These are phyloP conservation scores for Boletus hoseneyae DNA, from an alignment of 1,284 basidiomycete species.

Conservation along the genomic window DNA sequence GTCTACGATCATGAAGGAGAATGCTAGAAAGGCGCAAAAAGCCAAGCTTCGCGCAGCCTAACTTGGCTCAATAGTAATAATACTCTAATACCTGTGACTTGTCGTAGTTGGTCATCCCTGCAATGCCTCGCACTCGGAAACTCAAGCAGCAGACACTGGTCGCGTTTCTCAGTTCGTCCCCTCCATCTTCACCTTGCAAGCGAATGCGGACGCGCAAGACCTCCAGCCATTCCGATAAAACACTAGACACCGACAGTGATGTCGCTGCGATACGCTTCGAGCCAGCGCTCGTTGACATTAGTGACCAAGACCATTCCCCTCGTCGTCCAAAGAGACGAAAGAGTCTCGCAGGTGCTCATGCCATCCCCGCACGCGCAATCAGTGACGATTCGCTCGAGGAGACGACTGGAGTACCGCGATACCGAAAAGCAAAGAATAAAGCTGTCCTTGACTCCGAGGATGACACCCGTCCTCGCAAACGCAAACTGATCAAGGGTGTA, in stretches of 20 bases:
- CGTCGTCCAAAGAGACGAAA: slow-evolving; percentile 34
- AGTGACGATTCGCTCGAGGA: slow-evolving; percentile 31
- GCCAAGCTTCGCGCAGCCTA: slow-evolving; percentile 54
- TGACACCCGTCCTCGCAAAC: slow-evolving; percentile 34
- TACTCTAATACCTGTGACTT: neutral
- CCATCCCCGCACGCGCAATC: slow-evolving; percentile 8
- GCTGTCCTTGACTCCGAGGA: slow-evolving; percentile 29
- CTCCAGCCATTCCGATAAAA: slow-evolving; percentile 15
- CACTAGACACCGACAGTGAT: slow-evolving; percentile 37
- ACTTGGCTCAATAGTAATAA: slow-evolving; percentile 1
- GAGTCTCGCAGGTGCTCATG: slow-evolving; percentile 20
- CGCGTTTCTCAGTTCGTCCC: slow-evolving; percentile 27
- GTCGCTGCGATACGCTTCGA: slow-evolving; percentile 51
- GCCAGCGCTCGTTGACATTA: slow-evolving; percentile 31
- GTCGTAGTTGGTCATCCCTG: too few species aligned
- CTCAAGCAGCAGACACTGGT: slow-evolving; percentile 34
- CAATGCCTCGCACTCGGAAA: slow-evolving; percentile 18
- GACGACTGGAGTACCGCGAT: slow-evolving; percentile 8
- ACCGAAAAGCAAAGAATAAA: slow-evolving; percentile 21
- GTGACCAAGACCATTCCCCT: slow-evolving; percentile 35
- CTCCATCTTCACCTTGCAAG: slow-evolving; percentile 20
- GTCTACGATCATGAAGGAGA: slow-evolving; percentile 72
- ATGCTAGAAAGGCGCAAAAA: slow-evolving; percentile 59
- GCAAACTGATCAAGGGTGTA: slow-evolving; percentile 48
- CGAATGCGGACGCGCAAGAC: slow-evolving; percentile 13